phyloP scores from a whole-genome alignment of 139 green algal genomes.

The Asterochloris erici region DNA sequence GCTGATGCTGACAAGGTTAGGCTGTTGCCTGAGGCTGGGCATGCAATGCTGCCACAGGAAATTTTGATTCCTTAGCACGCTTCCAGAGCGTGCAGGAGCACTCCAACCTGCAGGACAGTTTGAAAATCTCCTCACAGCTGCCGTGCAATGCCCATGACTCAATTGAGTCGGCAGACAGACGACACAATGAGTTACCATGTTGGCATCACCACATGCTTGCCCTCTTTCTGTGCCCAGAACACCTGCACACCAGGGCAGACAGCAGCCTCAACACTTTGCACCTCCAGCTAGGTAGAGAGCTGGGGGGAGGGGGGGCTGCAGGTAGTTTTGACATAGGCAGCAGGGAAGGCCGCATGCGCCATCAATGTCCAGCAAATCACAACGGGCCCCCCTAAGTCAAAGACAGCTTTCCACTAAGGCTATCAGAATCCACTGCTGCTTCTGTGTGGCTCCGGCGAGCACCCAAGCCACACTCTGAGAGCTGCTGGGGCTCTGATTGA shows the following conservation, averaged over 20 bases:
- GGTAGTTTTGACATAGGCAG: not conserved
- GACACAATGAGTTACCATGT: conserved; percentile 25
- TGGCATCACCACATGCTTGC: conserved; percentile 47
- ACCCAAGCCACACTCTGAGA: conserved; percentile 27
- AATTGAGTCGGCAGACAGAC: not conserved
- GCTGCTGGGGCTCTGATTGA: not conserved
- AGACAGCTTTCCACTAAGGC: not conserved
- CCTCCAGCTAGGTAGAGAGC: too few relatives aligned
- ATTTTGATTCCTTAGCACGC: conserved; percentile 34
- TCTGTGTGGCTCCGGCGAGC: conserved; percentile 22
- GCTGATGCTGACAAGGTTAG: not conserved
- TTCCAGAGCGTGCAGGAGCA: conserved; percentile 47
- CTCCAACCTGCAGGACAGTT: conserved; percentile 36
- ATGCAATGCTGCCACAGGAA: conserved; percentile 24
- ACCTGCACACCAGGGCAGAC: not conserved
- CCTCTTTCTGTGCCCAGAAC: conserved; percentile 24
- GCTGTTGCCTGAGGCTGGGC: not conserved
- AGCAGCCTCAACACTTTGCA: too few relatives aligned
- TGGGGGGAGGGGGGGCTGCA: not conserved
- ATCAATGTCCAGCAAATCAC: not conserved
- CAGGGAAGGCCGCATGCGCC: not conserved
- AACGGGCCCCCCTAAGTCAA: not conserved
- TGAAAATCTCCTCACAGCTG: not conserved
- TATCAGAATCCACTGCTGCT: not conserved
- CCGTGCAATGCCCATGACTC: not conserved